Evolutionary conservation across 2,329 filamentous ascomycete genomes (phyloP), one percentile per base, ranked within the genome.

Genomic region (Microdochium nivale): DNA sequence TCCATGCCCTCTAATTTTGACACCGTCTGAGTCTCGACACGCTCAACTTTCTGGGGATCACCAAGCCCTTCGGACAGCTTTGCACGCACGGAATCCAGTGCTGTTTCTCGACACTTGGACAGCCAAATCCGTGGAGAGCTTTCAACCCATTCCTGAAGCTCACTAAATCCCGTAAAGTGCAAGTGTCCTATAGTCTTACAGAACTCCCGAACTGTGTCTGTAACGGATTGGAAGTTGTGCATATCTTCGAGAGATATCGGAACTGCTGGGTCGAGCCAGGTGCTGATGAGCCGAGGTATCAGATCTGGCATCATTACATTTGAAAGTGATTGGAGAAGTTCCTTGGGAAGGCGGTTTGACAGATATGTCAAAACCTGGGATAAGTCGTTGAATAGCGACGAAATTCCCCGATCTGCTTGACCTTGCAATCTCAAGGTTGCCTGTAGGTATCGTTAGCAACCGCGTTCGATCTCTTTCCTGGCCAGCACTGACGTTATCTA

Each of bases 51-150:
- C 58, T 81, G 86, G 14, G 84, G 77, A 25, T 75, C 69, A 9
- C 84, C 84, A 37, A 92, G 77, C 9, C 86, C 88, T 49, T 73
- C 71, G 3, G 83, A 77, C 2, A 96, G 76, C 47, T 86, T 79
- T 21, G 70, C 78, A 24, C 94, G 82, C 13, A 95, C 83, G 32
- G 80, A 78, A 55, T 91, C 86, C 24, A 99, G 76, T 0, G 89
- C 84, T 32, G 79, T 83, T 61, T 95, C 90, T 60, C 88, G 83
- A 57, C 90, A 86, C 64, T 90, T 92, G 2, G 81, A 81, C 14
- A 97, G 77, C 94, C 94, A 99, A 25, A 90, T 84, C 52, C 83
- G 82, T 0, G 90, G 88, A 1, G 89, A 87, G 55, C 86, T 84
- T 40, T 84, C 80, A 0, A 89, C 84, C 92, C 94, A 99, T 24